These are phyloP conservation scores for Coemansia sp. DNA, from an alignment of 192 early-diverging fungal species.

Conservation along the genomic window DNA sequence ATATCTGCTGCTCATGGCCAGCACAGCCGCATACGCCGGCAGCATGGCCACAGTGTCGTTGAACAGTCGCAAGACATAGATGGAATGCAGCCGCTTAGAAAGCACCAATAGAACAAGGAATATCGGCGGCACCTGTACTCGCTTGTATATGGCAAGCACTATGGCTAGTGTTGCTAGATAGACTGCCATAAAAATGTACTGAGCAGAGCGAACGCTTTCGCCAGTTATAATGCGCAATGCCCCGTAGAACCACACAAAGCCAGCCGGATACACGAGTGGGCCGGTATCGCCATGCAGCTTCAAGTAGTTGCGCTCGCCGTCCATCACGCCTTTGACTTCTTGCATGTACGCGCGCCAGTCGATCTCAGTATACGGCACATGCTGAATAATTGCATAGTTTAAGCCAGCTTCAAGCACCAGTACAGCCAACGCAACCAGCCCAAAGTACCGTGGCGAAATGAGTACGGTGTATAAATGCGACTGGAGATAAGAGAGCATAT, in stretches of 20 bases:
- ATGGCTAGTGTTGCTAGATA: slow-evolving; percentile 67
- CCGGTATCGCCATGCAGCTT: slow-evolving; percentile 86
- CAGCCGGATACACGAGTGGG: slow-evolving; percentile 89
- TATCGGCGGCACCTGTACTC: slow-evolving; percentile 63
- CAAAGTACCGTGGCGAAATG: slow-evolving; percentile 22
- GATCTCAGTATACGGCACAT: slow-evolving; percentile 79
- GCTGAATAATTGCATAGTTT: slow-evolving; percentile 22
- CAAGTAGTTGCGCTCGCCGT: slow-evolving; percentile 81
- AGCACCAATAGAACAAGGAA: slow-evolving; percentile 63
- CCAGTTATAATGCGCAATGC: slow-evolving; percentile 75
- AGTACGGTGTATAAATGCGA: neutral
- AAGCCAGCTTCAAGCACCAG: slow-evolving; percentile 14
- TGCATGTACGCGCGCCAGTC: slow-evolving; percentile 98
- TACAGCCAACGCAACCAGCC: slow-evolving; percentile 10
- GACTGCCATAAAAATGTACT: slow-evolving; percentile 78
- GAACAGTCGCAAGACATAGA: slow-evolving; percentile 87
- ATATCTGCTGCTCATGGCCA: slow-evolving; percentile 58
- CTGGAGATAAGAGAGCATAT: neutral
- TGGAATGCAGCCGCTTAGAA: slow-evolving; percentile 90
- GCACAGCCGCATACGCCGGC: slow-evolving; percentile 66
- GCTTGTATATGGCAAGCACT: slow-evolving; percentile 67
- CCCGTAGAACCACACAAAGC: slow-evolving; percentile 86
- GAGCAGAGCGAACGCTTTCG: slow-evolving; percentile 65
- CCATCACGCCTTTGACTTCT: slow-evolving; percentile 72
- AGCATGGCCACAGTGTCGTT: slow-evolving; percentile 92